Conservation (phyloP, 495 filamentous ascomycete species). For the Hypoxylon crocopeplum region DNA sequence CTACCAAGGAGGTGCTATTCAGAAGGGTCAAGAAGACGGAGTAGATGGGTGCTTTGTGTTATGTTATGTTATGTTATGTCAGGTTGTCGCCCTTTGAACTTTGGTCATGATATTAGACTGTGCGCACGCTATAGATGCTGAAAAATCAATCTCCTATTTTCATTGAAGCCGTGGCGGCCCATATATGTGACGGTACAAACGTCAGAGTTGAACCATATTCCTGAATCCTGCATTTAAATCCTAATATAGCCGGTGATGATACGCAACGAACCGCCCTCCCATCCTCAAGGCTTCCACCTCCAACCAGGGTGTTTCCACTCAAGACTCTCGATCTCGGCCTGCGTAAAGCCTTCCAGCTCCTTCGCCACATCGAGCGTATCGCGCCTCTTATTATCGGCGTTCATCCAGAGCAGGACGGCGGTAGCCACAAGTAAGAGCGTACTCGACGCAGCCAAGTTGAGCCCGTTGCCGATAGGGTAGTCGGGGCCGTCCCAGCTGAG, state of each 20-base stretch:
- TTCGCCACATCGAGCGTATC: slow-evolving; percentile 59
- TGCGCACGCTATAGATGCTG: no score
- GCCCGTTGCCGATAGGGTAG: slow-evolving; percentile 75
- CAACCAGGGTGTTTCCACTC: slow-evolving; percentile 80
- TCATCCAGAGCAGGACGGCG: slow-evolving; percentile 64
- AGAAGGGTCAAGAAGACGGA: slow-evolving; percentile 21
- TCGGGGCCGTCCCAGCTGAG: slow-evolving; percentile 68
- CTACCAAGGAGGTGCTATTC: slow-evolving; percentile 39
- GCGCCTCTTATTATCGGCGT: slow-evolving; percentile 66
- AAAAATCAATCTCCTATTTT: neutral
- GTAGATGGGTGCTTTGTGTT: neutral
- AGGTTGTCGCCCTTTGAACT: no score
- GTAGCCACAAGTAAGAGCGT: slow-evolving; percentile 58
- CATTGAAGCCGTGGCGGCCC: neutral
- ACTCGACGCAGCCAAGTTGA: slow-evolving; percentile 70
- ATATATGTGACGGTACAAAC: no score
- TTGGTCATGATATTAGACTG: no score
- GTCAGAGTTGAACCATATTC: no score
- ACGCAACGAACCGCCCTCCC: neutral
- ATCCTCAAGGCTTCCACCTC: slow-evolving; percentile 60
- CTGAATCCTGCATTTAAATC: no score
- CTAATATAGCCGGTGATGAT: no score
- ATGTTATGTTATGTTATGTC: neutral
- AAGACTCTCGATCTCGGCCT: slow-evolving; percentile 66
- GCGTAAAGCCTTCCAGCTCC: slow-evolving; percentile 62